These are phyloP conservation scores for Hemisphaericaspora xylofermentans DNA, from an alignment of 1,139 yeast species.

Conservation along the genomic window DNA sequence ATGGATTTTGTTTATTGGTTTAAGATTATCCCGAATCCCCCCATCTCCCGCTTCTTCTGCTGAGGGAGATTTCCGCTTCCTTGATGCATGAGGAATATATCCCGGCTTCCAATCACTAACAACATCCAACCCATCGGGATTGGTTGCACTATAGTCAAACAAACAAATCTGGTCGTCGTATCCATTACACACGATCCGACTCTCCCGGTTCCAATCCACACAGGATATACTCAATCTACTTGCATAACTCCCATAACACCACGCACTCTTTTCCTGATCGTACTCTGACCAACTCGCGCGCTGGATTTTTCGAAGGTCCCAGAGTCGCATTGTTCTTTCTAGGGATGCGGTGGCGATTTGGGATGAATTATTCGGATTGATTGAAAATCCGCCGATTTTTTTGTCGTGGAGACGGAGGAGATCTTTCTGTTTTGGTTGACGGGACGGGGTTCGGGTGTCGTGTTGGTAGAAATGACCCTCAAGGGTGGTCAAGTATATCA, in stretches of 20 bases:
- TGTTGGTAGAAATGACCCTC: constrained; percentile 73
- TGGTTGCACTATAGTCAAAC: constrained; percentile 30
- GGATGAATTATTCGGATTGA: constrained; percentile 60
- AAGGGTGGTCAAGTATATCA: constrained; percentile 71
- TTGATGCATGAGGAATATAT: constrained; percentile 19
- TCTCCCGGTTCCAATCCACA: constrained; percentile 79
- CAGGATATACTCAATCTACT: constrained; percentile 81
- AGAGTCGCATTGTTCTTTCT: constrained; percentile 76
- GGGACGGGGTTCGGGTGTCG: constrained; percentile 57
- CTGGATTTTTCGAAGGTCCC: constrained; percentile 70
- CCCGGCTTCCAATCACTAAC: constrained; percentile 30
- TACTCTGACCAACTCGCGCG: constrained; percentile 44
- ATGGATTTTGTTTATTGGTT: constrained; percentile 60
- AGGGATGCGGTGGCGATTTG: constrained; percentile 85
- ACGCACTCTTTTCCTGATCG: constrained; percentile 43
- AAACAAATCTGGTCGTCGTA: constrained; percentile 81
- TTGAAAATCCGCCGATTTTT: constrained; percentile 84
- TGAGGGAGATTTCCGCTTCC: constrained; percentile 16
- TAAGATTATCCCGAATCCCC: constrained; percentile 34
- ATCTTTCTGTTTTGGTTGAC: constrained; percentile 26
- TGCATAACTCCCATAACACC: constrained; percentile 58
- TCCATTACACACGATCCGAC: constrained; percentile 85
- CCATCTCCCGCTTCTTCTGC: constrained; percentile 21
- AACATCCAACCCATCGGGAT: constrained; percentile 12
- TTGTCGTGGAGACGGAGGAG: constrained; percentile 74